Evolutionary conservation across 208 protist genomes (phyloP).

Genomic region (Leptomonas pyrrhocoris): DNA sequence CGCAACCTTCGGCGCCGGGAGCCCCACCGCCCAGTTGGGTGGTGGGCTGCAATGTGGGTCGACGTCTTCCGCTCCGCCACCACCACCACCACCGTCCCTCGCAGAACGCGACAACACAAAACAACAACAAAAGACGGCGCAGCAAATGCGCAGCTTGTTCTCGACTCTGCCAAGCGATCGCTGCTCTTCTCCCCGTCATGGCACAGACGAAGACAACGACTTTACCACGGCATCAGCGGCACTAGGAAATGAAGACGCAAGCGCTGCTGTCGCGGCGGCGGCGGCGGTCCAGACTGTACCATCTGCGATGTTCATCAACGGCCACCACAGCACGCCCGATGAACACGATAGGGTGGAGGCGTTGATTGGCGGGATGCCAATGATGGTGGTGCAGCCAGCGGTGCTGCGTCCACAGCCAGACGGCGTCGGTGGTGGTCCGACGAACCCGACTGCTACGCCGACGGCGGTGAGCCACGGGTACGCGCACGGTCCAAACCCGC

Average conservation of each 20-base stretch:
- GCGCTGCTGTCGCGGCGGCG: neutral
- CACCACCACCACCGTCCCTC: neutral
- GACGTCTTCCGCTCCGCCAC: neutral
- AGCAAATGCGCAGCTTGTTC: neutral
- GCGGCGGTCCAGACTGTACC: neutral
- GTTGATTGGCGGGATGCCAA: constrained; percentile 5
- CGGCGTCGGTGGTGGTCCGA: neutral
- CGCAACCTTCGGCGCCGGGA: neutral
- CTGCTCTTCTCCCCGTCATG: neutral
- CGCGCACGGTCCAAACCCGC: neutral
- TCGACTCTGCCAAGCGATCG: constrained; percentile 1
- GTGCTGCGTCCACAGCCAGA: constrained; percentile 3
- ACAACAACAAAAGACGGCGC: neutral
- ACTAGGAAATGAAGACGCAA: neutral
- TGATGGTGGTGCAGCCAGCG: constrained; percentile 7
- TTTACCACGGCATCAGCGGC: neutral
- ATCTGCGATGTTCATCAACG: neutral
- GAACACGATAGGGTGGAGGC: neutral
- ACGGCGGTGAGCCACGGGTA: neutral
- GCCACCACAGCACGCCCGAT: constrained; percentile 4
- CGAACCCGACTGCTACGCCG: neutral
- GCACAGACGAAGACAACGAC: neutral
- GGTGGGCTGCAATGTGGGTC: neutral
- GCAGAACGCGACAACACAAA: neutral
- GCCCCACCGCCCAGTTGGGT: neutral